Conservation (phyloP, 2,329 filamentous ascomycete genomes). For the Diplodia mutila region DNA sequence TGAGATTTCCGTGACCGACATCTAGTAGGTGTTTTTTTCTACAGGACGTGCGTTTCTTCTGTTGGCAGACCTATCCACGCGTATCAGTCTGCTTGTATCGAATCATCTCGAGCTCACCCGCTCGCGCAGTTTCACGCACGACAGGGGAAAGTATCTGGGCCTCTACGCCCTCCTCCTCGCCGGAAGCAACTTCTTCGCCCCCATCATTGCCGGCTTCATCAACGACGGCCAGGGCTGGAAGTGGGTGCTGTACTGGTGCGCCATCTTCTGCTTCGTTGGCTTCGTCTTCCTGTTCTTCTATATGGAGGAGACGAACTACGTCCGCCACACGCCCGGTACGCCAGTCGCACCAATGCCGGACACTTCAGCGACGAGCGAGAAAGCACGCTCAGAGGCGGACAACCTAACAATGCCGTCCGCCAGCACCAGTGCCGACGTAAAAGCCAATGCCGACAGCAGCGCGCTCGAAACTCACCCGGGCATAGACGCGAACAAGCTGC, state of each 20-base stretch:
- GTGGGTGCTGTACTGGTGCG: slow-evolving; percentile 54
- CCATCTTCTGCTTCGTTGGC: slow-evolving; percentile 56
- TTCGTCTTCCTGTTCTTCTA: slow-evolving; percentile 61
- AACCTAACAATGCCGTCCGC: slow-evolving; percentile 14
- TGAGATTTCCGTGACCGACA: slow-evolving; percentile 52
- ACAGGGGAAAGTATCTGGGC: slow-evolving; percentile 39
- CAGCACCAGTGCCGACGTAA: slow-evolving; percentile 7
- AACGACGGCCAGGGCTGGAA: slow-evolving; percentile 41
- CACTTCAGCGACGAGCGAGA: slow-evolving; percentile 12
- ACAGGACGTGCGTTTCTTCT: no score
- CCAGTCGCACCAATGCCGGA: slow-evolving; percentile 25
- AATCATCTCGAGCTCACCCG: not conserved
- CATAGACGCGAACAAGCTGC: not conserved
- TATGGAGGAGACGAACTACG: slow-evolving; percentile 64
- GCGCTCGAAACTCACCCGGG: not conserved
- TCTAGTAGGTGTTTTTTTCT: slow-evolving; percentile 31
- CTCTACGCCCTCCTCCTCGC: slow-evolving; percentile 40
- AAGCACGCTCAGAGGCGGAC: not conserved
- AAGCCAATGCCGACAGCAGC: slow-evolving; percentile 5
- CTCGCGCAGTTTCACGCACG: slow-evolving; percentile 35
- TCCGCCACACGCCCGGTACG: slow-evolving; percentile 39
- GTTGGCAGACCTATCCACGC: no score
- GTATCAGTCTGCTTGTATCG: not conserved
- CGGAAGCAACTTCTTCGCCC: slow-evolving; percentile 44
- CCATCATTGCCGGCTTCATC: slow-evolving; percentile 43